phyloP scores from a whole-genome alignment of 2,329 filamentous ascomycete species.

The Helicocarpus griseus region DNA sequence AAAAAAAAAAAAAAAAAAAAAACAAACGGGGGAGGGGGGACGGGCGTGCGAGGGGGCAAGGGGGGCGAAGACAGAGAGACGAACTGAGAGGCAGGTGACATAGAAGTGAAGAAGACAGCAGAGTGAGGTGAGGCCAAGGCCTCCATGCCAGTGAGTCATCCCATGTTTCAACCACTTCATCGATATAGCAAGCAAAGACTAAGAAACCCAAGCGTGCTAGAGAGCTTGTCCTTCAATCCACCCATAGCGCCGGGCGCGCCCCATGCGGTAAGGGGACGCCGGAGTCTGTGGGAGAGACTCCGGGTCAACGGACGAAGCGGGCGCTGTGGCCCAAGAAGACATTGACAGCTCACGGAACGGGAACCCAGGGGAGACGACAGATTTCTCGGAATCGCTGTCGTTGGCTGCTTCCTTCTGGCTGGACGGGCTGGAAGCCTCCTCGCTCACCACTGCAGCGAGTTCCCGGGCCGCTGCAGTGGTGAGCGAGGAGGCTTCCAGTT shows the following conservation, averaged over 20 bases:
- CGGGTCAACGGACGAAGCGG: neutral
- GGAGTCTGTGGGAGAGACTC: neutral
- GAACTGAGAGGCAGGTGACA: too few relatives aligned
- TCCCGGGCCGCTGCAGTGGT: neutral
- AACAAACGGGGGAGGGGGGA: too few relatives aligned
- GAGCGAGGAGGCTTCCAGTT: neutral
- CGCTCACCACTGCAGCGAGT: neutral
- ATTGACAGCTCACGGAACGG: neutral
- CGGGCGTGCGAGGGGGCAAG: too few relatives aligned
- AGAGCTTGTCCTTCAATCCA: neutral
- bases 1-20: too few relatives aligned
- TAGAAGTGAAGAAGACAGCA: neutral
- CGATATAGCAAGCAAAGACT: too few relatives aligned
- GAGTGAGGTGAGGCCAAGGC: too few relatives aligned
- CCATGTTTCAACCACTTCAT: too few relatives aligned
- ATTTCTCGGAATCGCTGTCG: too few relatives aligned
- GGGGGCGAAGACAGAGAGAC: too few relatives aligned
- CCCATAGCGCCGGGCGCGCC: neutral
- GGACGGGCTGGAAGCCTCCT: neutral
- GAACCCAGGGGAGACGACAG: neutral
- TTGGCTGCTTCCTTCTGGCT: neutral
- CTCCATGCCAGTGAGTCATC: too few relatives aligned
- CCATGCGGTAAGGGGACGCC: slow-evolving; percentile 5
- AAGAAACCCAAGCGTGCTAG: too few relatives aligned
- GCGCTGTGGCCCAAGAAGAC: neutral